Evolutionary conservation across 176 grass and related monocot genomes (phyloP).

Genomic region (Oryza australiensis): DNA sequence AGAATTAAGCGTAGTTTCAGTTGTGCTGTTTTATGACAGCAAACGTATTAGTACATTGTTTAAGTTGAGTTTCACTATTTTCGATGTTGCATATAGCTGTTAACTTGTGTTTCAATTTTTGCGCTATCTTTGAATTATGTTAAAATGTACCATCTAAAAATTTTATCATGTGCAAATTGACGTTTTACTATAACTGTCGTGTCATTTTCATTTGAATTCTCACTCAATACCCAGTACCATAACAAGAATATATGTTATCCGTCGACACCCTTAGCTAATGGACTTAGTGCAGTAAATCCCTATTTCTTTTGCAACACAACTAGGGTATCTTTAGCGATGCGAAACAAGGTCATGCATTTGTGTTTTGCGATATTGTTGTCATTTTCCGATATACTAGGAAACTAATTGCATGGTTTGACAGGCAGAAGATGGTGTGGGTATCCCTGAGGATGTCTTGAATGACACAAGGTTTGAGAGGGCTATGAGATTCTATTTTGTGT

Average conservation of each 20-base stretch:
- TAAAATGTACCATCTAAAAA: neutral
- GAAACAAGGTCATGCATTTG: neutral
- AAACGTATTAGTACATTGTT: neutral
- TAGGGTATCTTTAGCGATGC: neutral
- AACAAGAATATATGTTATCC: neutral
- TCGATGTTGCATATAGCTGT: neutral
- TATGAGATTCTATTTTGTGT: conserved; percentile 84
- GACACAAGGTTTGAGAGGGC: conserved; percentile 69
- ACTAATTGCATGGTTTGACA: conserved; percentile 38
- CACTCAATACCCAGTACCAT: neutral
- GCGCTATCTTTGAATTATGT: neutral
- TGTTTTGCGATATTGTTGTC: neutral
- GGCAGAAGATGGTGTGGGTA: conserved; percentile 93
- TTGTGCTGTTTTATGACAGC: neutral
- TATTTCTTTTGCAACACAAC: conserved; percentile 1
- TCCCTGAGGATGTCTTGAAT: conserved; percentile 86
- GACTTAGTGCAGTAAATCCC: neutral
- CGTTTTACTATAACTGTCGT: neutral
- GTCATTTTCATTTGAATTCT: neutral
- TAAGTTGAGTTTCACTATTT: neutral
- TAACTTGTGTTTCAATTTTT: neutral
- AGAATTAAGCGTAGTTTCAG: neutral
- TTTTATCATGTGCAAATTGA: neutral
- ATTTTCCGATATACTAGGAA: conserved; percentile 9
- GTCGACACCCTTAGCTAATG: neutral